Percentiles rank a stretch among this genome's conserved stretches.
Conservation (phyloP, 805 yeast genomes). For the Candida anglica region DNA sequence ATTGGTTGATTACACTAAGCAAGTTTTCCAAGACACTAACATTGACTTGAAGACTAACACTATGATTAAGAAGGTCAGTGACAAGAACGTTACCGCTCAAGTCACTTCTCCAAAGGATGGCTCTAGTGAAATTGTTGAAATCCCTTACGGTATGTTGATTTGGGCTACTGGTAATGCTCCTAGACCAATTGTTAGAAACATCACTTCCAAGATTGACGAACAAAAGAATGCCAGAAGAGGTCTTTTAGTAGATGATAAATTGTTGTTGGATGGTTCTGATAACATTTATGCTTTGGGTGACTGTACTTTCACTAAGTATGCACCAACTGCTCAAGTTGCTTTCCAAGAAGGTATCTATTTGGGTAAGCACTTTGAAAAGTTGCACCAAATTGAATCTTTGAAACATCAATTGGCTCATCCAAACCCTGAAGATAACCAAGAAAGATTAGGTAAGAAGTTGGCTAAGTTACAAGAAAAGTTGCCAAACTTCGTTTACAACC, state of each 20-base stretch:
- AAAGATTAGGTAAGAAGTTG: constrained; percentile 45
- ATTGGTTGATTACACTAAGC: constrained; percentile 74
- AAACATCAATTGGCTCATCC: constrained; percentile 41
- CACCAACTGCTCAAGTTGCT: constrained; percentile 98
- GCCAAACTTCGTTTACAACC: constrained; percentile 72
- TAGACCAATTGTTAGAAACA: constrained; percentile 65
- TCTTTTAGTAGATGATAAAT: constrained; percentile 74
- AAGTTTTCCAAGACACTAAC: constrained; percentile 61
- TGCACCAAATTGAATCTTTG: constrained; percentile 57
- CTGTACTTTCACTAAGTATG: constrained; percentile 85
- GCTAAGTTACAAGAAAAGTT: constrained; percentile 37
- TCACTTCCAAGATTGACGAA: constrained; percentile 66
- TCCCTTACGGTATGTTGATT: constrained; percentile 89
- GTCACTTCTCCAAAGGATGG: constrained; percentile 64
- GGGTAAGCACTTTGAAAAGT: constrained; percentile 64
- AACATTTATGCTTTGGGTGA: constrained; percentile 91
- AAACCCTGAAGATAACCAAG: constrained; percentile 38
- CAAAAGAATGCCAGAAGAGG: constrained; percentile 90
- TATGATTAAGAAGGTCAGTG: constrained; percentile 83
- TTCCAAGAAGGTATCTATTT: constrained; percentile 88
- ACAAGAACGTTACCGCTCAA: constrained; percentile 64
- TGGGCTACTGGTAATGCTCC: constrained; percentile 99
- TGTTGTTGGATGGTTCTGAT: constrained; percentile 77
- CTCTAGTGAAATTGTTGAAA: constrained; percentile 48
- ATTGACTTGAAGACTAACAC: constrained; percentile 79